These are phyloP conservation scores for Schizonepeta tenuifolia DNA, from an alignment of 257 asterid species.

Conservation along the genomic window DNA sequence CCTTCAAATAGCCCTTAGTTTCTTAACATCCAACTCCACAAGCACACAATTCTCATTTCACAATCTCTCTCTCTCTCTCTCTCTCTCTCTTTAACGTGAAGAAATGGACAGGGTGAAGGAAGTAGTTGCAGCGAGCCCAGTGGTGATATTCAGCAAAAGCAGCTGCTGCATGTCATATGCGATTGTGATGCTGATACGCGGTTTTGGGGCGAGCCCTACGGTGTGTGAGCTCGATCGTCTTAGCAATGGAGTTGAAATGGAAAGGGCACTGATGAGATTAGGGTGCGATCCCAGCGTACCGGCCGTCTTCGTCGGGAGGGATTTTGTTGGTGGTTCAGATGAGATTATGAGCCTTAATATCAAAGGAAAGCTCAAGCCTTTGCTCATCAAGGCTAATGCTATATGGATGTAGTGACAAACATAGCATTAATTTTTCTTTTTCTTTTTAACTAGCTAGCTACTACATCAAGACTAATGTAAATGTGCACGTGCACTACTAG, in stretches of 20 bases:
- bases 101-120: constrained; percentile 48
- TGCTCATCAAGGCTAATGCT: constrained; percentile 61
- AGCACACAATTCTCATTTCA: background rate
- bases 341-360: constrained; percentile 67
- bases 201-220: constrained; percentile 62
- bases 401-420: constrained; percentile 50
- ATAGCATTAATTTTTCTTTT: too few species aligned
- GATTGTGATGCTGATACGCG: constrained; percentile 43
- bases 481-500: too few species aligned
- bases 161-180: constrained; percentile 65
- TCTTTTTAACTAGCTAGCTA: too few species aligned
- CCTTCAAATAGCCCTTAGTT: background rate
- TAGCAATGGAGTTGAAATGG: constrained; percentile 50
- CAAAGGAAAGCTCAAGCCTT: constrained; percentile 53
- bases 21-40: background rate
- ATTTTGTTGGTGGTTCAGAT: constrained; percentile 64
- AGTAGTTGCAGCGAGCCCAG: constrained; percentile 51
- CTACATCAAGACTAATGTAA: too few species aligned
- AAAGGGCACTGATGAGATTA: constrained; percentile 46
- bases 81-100: background rate
- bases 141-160: constrained; percentile 66
- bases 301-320: constrained; percentile 61
- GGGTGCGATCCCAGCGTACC: constrained; percentile 66
- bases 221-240: constrained; percentile 52
- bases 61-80: background rate